phyloP scores from a whole-genome alignment of 805 yeast species.

The Hanseniaspora pseudoguilliermondii region DNA sequence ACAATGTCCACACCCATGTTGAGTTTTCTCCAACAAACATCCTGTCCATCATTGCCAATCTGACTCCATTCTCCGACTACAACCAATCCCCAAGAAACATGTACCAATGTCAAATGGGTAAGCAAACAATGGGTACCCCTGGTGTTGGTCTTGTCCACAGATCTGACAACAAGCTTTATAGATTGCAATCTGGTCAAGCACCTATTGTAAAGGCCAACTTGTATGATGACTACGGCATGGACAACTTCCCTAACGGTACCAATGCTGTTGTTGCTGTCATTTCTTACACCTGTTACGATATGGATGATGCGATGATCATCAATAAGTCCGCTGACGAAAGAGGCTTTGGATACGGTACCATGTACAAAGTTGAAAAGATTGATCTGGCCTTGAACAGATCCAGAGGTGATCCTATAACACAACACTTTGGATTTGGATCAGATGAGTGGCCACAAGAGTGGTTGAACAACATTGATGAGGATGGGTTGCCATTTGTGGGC shows the following conservation, averaged over 20 bases:
- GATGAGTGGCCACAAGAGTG: slow-evolving; percentile 89
- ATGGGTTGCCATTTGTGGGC: slow-evolving; percentile 88
- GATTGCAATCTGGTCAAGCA: slow-evolving; percentile 89
- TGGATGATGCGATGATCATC: slow-evolving; percentile 99
- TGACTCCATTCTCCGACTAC: slow-evolving; percentile 96
- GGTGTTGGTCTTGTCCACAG: slow-evolving; percentile 89
- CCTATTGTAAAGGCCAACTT: slow-evolving; percentile 90
- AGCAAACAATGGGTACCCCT: slow-evolving; percentile 99
- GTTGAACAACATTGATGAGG: slow-evolving; percentile 77
- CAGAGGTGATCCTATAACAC: slow-evolving; percentile 88
- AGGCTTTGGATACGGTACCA: slow-evolving; percentile 95
- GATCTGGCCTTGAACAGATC: slow-evolving; percentile 67
- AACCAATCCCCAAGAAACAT: slow-evolving; percentile 98
- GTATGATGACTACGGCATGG: slow-evolving; percentile 95
- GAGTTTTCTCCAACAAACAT: slow-evolving; percentile 93
- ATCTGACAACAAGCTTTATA: slow-evolving; percentile 87
- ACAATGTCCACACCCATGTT: slow-evolving; percentile 75
- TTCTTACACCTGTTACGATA: slow-evolving; percentile 97
- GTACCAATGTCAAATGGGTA: slow-evolving; percentile 99
- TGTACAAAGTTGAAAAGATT: slow-evolving; percentile 85
- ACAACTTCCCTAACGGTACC: slow-evolving; percentile 94
- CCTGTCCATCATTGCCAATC: slow-evolving; percentile 83
- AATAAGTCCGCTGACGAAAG: slow-evolving; percentile 96
- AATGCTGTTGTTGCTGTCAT: slow-evolving; percentile 98
- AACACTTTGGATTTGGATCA: slow-evolving; percentile 85